Percentiles rank a stretch among this genome's conserved stretches.
Conservation (phyloP, 2,329 filamentous ascomycete genomes). For the Pseudocercospora fuligena region DNA sequence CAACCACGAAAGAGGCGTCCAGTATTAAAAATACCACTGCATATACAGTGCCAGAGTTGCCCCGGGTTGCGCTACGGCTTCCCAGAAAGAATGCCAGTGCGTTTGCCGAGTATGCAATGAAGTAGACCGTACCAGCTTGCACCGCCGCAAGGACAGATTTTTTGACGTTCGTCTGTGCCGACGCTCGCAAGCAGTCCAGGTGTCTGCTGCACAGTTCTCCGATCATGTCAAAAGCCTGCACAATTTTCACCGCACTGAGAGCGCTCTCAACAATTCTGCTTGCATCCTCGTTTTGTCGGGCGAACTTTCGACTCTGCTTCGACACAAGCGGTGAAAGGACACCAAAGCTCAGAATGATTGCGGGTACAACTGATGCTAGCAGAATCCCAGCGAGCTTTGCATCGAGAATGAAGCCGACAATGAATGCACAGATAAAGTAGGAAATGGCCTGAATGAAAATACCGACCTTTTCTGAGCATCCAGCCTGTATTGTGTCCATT, state of each 20-base stretch:
- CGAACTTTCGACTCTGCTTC: constrained; percentile 46
- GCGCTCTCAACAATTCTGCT: constrained; percentile 52
- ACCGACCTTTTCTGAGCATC: constrained; percentile 54
- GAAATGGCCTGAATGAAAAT: constrained; percentile 53
- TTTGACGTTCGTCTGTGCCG: constrained; percentile 45
- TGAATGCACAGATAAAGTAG: constrained; percentile 53
- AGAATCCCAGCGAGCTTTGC: constrained; percentile 49
- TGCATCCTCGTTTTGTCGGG: constrained; percentile 48
- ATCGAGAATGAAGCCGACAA: constrained; percentile 52
- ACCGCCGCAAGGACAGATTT: constrained; percentile 48
- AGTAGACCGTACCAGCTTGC: constrained; percentile 51
- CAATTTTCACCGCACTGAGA: constrained; percentile 52
- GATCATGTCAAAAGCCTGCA: constrained; percentile 55
- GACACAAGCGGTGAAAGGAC: constrained; percentile 50
- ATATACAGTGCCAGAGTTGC: constrained; percentile 59
- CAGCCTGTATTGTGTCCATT: constrained; percentile 52
- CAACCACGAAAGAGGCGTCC: constrained; percentile 67
- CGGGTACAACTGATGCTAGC: constrained; percentile 54
- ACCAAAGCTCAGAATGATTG: constrained; percentile 51
- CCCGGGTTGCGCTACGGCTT: constrained; percentile 35
- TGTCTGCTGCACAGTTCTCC: constrained; percentile 47
- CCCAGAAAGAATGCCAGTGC: constrained; percentile 54
- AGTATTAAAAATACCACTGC: constrained; percentile 69
- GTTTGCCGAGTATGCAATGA: constrained; percentile 52
- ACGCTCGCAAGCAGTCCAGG: constrained; percentile 40